Conservation (phyloP, 345 rosid genomes). For the Eucalyptus marginata region DNA sequence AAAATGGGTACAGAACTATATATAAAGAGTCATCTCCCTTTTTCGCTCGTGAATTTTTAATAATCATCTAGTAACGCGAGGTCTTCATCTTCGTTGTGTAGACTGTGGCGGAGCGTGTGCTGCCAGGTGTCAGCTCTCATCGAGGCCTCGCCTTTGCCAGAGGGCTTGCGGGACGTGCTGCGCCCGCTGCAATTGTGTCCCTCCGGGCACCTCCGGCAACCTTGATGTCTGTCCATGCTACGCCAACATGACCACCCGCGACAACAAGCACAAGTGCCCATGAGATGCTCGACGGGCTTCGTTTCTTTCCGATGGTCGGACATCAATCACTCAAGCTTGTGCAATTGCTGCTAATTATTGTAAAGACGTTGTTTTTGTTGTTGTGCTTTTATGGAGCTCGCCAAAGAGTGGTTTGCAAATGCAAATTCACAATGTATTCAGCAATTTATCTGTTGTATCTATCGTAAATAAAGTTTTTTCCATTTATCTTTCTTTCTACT, state of each 20-base stretch:
- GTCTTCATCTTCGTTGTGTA: background rate
- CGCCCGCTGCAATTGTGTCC: constrained; percentile 62
- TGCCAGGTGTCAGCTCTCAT: constrained; percentile 43
- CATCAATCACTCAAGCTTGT: background rate
- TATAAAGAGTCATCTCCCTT: background rate
- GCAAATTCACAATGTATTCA: background rate
- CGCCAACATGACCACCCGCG: constrained; percentile 51
- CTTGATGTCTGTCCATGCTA: constrained; percentile 55
- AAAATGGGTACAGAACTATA: background rate
- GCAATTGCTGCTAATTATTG: background rate
- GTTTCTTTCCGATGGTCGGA: background rate
- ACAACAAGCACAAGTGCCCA: constrained; percentile 68
- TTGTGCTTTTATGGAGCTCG: background rate
- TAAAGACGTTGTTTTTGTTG: background rate
- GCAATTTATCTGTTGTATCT: background rate
- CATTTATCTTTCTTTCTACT: background rate
- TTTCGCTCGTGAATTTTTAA: background rate
- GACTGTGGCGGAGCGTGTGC: constrained; percentile 57
- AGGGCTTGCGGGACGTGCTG: constrained; percentile 80
- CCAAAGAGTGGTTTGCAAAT: background rate
- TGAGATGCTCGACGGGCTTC: background rate
- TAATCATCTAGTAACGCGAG: background rate
- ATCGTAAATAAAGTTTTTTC: background rate
- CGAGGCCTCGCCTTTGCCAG: constrained; percentile 46
- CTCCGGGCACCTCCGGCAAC: constrained; percentile 67